These are phyloP conservation scores for Nannochloropsis salina DNA, from an alignment of 108 stramenopile species.

Conservation along the genomic window DNA sequence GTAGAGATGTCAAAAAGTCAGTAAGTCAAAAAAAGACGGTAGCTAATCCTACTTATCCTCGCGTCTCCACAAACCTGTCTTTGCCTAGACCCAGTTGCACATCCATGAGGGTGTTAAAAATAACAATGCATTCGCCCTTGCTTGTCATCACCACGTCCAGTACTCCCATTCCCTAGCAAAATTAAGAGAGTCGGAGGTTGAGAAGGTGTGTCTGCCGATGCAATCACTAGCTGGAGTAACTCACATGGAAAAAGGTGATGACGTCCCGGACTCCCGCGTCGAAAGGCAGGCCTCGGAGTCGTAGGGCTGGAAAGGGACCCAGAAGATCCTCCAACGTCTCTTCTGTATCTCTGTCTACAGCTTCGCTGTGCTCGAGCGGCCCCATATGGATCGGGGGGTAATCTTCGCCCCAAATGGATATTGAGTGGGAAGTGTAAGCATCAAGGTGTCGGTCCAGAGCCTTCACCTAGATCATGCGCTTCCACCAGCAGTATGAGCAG, in stretches of 20 bases:
- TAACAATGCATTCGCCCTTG: constrained; percentile 76
- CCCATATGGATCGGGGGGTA: no score
- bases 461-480: no score
- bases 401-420: no score
- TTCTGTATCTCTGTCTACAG: not conserved
- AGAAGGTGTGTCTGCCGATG: not conserved
- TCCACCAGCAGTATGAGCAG: no score
- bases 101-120: constrained; percentile 88
- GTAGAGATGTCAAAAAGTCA: constrained; percentile 38
- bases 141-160: constrained; percentile 76
- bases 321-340: constrained; percentile 56
- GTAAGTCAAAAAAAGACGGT: not conserved
- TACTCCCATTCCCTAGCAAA: constrained; percentile 67
- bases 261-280: constrained; percentile 86
- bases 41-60: not conserved
- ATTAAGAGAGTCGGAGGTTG: no score
- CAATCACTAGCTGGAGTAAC: not conserved
- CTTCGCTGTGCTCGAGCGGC: not conserved
- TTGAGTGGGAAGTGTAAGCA: no score
- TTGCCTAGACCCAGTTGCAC: constrained; percentile 73
- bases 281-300: constrained; percentile 76
- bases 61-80: constrained; percentile 29
- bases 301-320: constrained; percentile 84
- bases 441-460: no score
- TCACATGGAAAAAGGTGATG: constrained; percentile 68